These are phyloP conservation scores for Citrus glauca DNA, from an alignment of 345 rosid genomes.

Conservation along the genomic window DNA sequence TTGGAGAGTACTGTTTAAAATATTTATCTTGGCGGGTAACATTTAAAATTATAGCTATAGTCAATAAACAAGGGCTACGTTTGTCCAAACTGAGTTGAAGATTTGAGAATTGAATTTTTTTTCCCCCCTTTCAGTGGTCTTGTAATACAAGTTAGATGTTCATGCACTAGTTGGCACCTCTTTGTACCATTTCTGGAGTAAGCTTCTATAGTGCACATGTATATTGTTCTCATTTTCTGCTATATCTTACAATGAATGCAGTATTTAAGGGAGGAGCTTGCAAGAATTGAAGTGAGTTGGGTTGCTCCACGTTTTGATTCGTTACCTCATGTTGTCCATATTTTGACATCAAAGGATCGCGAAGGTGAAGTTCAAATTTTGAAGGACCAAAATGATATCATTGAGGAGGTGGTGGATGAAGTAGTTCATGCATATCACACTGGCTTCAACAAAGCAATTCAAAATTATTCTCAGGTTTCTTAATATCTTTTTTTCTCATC, in stretches of 20 bases:
- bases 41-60: not conserved
- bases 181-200: not conserved
- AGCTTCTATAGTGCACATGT: not conserved
- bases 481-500: not conserved
- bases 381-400: conserved; percentile 87
- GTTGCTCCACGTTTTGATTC: conserved; percentile 94
- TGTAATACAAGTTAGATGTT: not conserved
- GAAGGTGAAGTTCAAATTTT: conserved; percentile 69
- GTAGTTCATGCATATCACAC: conserved; percentile 94
- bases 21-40: not conserved
- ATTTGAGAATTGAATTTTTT: not conserved
- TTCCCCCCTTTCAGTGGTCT: not conserved
- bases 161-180: not conserved
- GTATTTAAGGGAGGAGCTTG: conserved; percentile 85
- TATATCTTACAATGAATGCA: conserved; percentile 33
- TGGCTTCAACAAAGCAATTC: conserved; percentile 99
- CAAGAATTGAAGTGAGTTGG: conserved; percentile 86
- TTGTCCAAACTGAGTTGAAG: not conserved
- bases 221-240: conserved; percentile 16
- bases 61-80: not conserved
- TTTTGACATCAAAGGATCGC: conserved; percentile 92
- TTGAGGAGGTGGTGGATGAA: conserved; percentile 99
- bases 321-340: conserved; percentile 92
- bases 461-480: conserved; percentile 95
- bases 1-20: not conserved